Evolutionary conservation across 2,329 filamentous ascomycete species (phyloP).

Genomic region (Ophiostoma perfectum): DNA sequence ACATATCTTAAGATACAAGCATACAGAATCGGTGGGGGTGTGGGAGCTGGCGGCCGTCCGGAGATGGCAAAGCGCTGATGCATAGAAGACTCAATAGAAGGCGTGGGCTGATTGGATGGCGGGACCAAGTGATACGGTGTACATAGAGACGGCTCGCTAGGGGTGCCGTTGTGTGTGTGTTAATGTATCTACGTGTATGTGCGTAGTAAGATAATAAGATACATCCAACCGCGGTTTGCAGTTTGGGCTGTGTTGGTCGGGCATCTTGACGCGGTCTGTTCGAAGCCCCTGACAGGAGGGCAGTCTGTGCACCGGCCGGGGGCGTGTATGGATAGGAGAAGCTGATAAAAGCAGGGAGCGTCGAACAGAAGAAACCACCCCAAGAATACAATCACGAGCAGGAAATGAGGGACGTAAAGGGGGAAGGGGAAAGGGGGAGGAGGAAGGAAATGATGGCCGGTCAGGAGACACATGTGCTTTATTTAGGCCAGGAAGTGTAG

Average conservation of each 20-base stretch:
- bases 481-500: too few relatives aligned
- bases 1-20: too few relatives aligned
- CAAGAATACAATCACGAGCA: background rate
- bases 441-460: background rate
- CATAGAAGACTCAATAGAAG: slow-evolving; percentile 9
- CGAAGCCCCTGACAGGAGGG: background rate
- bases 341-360: background rate
- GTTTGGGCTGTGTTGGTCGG: too few relatives aligned
- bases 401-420: background rate
- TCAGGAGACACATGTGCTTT: background rate
- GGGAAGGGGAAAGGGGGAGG: too few relatives aligned
- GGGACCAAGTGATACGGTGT: background rate
- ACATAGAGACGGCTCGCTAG: background rate
- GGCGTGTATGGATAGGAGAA: background rate
- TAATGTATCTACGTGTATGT: too few relatives aligned
- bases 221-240: background rate
- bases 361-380: background rate
- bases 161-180: background rate
- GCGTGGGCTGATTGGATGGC: background rate
- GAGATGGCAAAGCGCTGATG: slow-evolving; percentile 7
- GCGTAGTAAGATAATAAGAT: background rate
- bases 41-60: background rate
- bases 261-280: background rate
- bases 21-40: background rate
- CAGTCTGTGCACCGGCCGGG: slow-evolving; percentile 1